Evolutionary conservation across 2,329 filamentous ascomycete genomes (phyloP).

Genomic region (Apiospora kogelbergensis): DNA sequence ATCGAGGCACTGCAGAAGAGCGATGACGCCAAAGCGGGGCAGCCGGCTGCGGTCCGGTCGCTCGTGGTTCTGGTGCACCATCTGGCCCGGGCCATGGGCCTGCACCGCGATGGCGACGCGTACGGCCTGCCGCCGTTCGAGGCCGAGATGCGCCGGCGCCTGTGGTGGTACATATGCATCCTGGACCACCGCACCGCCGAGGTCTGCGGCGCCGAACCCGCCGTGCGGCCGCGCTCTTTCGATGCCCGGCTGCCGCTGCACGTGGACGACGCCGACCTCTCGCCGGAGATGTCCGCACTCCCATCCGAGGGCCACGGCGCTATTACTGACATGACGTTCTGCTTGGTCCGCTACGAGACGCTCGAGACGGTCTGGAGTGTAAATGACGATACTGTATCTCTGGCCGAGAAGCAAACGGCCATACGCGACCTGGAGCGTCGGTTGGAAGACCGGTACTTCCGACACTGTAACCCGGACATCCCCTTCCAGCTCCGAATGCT

Average conservation of each 20-base stretch:
- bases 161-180: constrained; percentile 5
- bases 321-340: not conserved
- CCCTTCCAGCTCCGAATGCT: not conserved
- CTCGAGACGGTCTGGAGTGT: not conserved
- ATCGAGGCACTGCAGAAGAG: not conserved
- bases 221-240: not conserved
- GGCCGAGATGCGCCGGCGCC: not conserved
- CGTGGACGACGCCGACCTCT: not conserved
- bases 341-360: not conserved
- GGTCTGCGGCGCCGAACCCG: not conserved
- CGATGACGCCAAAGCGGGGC: not conserved
- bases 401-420: not conserved
- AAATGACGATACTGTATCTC: not conserved
- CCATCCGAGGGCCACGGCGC: not conserved
- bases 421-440: not conserved
- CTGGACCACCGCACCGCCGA: not conserved
- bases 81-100: not conserved
- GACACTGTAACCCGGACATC: not conserved
- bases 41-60: not conserved
- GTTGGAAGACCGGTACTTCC: not conserved
- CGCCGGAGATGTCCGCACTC: not conserved
- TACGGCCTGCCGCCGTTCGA: not conserved
- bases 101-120: not conserved
- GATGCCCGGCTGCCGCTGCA: not conserved
- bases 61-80: not conserved